Conservation (phyloP, 352 stramenopile genomes). For the Pythium aquatile region DNA sequence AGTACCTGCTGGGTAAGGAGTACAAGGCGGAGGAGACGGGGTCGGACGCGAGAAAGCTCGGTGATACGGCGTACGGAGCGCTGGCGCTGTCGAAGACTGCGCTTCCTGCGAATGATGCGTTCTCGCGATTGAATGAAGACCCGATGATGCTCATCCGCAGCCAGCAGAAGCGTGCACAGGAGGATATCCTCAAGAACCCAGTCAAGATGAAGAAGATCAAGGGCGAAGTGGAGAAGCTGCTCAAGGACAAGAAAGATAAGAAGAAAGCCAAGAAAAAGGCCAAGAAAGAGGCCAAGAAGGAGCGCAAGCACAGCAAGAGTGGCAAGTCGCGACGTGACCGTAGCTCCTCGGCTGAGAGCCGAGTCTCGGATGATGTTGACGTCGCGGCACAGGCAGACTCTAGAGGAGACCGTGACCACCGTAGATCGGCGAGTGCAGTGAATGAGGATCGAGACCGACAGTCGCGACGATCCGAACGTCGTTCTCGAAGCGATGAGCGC, state of each 20-base stretch:
- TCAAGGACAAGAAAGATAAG: conserved; percentile 74
- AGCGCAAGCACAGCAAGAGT: conserved; percentile 45
- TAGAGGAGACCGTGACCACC: conserved; percentile 18
- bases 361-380: conserved; percentile 8
- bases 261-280: conserved; percentile 68
- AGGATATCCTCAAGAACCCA: conserved; percentile 88
- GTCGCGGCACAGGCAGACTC: neutral
- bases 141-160: conserved; percentile 96
- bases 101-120: conserved; percentile 85
- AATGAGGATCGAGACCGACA: neutral
- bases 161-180: conserved; percentile 69
- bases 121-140: conserved; percentile 94
- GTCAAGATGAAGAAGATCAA: conserved; percentile 91
- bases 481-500: neutral
- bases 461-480: neutral
- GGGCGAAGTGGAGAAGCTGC: conserved; percentile 68
- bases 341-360: conserved; percentile 22
- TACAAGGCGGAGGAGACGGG: conserved; percentile 51
- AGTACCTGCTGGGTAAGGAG: conserved; percentile 94
- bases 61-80: conserved; percentile 63
- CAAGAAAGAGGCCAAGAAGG: conserved; percentile 45
- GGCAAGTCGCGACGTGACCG: conserved; percentile 42
- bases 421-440: neutral
- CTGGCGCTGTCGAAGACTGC: conserved; percentile 52
- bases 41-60: conserved; percentile 51